Conservation (phyloP, 2,329 filamentous ascomycete genomes). For the Nothophoma quercina region DNA sequence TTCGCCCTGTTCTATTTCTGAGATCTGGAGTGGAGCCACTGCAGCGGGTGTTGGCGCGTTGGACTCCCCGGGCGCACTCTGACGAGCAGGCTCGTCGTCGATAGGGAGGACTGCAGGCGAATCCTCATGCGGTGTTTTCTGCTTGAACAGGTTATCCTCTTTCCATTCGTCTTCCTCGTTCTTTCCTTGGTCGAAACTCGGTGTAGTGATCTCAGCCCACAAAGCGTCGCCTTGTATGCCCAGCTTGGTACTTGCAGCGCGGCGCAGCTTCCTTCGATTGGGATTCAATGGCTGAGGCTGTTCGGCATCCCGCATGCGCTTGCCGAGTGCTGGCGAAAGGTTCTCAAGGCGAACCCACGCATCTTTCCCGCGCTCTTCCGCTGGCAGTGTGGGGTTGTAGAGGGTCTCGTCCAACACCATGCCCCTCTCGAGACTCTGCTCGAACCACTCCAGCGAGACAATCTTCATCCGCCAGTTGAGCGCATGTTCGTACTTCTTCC, state of each 20-base stretch:
- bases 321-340: slow-evolving; percentile 52
- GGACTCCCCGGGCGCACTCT: background rate
- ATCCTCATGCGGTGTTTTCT: slow-evolving; percentile 24
- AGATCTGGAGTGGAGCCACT: background rate
- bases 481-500: slow-evolving; percentile 92
- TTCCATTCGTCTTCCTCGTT: slow-evolving; percentile 46
- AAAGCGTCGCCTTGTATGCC: slow-evolving; percentile 80
- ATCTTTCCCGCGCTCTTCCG: slow-evolving; percentile 75
- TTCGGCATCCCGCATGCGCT: slow-evolving; percentile 43
- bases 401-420: slow-evolving; percentile 90
- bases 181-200: slow-evolving; percentile 33
- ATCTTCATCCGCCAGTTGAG: slow-evolving; percentile 80
- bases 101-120: slow-evolving; percentile 9
- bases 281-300: slow-evolving; percentile 53
- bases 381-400: slow-evolving; percentile 78
- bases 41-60: background rate
- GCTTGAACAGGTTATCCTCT: slow-evolving; percentile 35
- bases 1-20: slow-evolving; percentile 10
- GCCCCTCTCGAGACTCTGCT: slow-evolving; percentile 80
- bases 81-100: slow-evolving; percentile 7
- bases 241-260: slow-evolving; percentile 85
- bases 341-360: slow-evolving; percentile 68
- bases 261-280: slow-evolving; percentile 77
- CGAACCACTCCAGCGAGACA: slow-evolving; percentile 84
- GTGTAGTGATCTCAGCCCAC: slow-evolving; percentile 86